Percentiles rank a stretch among this genome's conserved stretches.
Evolutionary conservation across 2,329 filamentous ascomycete genomes (phyloP).

Genomic region (Ophiostoma sp.): DNA sequence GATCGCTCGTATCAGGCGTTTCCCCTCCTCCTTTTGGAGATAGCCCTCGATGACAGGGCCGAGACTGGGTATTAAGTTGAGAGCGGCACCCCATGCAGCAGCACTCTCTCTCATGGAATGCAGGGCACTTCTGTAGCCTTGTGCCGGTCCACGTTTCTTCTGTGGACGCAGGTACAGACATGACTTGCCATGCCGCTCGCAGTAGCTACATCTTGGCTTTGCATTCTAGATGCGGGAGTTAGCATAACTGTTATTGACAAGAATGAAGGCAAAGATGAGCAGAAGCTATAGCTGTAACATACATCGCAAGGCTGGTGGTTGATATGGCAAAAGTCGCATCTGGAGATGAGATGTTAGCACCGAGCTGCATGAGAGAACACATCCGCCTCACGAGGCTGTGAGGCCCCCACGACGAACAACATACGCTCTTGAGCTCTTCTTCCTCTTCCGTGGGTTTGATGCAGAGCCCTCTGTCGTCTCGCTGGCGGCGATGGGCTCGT

Average conservation of each 20-base stretch:
- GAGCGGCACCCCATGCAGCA: conserved; percentile 42
- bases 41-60: conserved; percentile 42
- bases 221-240: conserved; percentile 37
- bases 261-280: too few species aligned
- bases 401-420: conserved; percentile 22
- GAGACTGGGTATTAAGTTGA: conserved; percentile 40
- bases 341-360: conserved; percentile 29
- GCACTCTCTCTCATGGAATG: conserved; percentile 44
- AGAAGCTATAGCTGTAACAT: not conserved
- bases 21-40: conserved; percentile 37
- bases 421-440: conserved; percentile 41
- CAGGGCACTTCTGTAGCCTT: conserved; percentile 42
- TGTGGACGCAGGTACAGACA: conserved; percentile 43
- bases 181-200: conserved; percentile 42
- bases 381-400: not conserved
- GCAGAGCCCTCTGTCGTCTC: conserved; percentile 31
- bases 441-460: conserved; percentile 39
- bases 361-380: not conserved
- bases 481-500: conserved; percentile 28
- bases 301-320: conserved; percentile 50
- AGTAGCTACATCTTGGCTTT: conserved; percentile 48
- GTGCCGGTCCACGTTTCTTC: conserved; percentile 42
- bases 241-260: not conserved
- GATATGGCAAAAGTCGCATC: conserved; percentile 50
- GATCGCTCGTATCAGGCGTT: conserved; percentile 37